Conservation (phyloP, 2,329 filamentous ascomycete species). For the Akanthomyces muscarius region DNA sequence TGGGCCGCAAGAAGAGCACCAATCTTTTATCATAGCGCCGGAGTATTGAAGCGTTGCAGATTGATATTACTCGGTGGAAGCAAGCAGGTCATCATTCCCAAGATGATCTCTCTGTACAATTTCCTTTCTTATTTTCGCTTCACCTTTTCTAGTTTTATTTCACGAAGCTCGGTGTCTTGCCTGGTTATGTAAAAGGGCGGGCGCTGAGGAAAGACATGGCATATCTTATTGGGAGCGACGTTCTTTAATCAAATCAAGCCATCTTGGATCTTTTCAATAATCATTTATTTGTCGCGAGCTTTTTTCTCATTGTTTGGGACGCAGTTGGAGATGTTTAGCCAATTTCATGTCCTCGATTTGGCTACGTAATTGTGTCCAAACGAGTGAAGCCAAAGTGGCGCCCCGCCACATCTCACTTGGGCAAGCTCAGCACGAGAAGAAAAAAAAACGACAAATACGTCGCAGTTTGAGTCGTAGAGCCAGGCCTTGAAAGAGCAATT, state of each 20-base stretch:
- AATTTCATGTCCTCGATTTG: background rate
- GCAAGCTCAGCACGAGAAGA: too few relatives aligned
- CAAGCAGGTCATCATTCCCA: background rate
- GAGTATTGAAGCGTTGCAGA: background rate
- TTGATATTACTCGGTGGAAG: background rate
- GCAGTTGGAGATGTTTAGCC: background rate
- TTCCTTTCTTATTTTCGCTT: slow-evolving; percentile 6
- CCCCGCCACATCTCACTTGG: background rate
- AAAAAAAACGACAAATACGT: too few relatives aligned
- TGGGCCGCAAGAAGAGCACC: slow-evolving; percentile 69
- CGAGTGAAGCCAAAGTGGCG: background rate
- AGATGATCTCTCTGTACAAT: background rate
- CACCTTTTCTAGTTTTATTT: background rate
- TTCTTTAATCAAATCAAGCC: background rate
- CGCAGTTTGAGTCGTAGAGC: background rate
- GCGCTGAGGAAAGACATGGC: slow-evolving; percentile 2
- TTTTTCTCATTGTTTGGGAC: background rate
- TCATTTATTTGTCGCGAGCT: background rate
- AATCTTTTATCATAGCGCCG: slow-evolving; percentile 32
- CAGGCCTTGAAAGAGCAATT: too few relatives aligned
- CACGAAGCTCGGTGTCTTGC: slow-evolving; percentile 3
- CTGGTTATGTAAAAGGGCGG: background rate
- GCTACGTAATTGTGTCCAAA: background rate
- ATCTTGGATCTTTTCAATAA: background rate
- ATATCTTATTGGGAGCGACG: background rate